Conservation (phyloP, 1,284 basidiomycete species). For the Cutaneotrichosporon cutaneum region DNA sequence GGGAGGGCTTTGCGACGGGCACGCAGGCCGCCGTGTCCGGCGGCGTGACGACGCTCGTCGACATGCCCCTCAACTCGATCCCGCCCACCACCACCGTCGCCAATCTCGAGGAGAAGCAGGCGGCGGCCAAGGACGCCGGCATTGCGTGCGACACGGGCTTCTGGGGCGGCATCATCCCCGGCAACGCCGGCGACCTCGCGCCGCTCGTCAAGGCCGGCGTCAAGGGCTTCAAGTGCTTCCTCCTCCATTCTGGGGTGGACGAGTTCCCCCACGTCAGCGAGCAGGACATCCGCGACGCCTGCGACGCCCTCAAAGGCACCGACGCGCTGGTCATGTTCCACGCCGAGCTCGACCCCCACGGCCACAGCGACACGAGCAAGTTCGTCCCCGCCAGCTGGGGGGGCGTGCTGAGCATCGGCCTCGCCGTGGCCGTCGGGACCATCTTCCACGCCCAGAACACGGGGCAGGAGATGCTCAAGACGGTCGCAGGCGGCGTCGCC, state of each 20-base stretch:
- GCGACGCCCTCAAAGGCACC: slow-evolving; percentile 55
- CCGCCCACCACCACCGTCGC: slow-evolving; percentile 84
- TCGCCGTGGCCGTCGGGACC: background rate
- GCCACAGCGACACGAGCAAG: slow-evolving; percentile 15
- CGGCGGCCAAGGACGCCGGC: slow-evolving; percentile 58
- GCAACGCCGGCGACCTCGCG: slow-evolving; percentile 60
- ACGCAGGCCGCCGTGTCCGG: slow-evolving; percentile 83
- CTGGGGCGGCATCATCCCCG: slow-evolving; percentile 91
- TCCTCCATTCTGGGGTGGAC: slow-evolving; percentile 92
- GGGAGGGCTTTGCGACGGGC: slow-evolving; percentile 92
- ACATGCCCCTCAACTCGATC: slow-evolving; percentile 95
- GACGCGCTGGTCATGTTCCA: slow-evolving; percentile 84
- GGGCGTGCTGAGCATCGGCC: background rate
- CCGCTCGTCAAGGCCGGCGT: slow-evolving; percentile 73
- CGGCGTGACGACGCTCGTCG: slow-evolving; percentile 85
- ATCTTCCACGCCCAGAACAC: background rate
- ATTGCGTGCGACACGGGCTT: slow-evolving; percentile 79
- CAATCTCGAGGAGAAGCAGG: slow-evolving; percentile 68
- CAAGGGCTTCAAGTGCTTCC: slow-evolving; percentile 92
- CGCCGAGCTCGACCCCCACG: slow-evolving; percentile 69
- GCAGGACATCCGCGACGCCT: slow-evolving; percentile 66
- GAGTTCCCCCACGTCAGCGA: slow-evolving; percentile 85
- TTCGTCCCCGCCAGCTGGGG: slow-evolving; percentile 1
- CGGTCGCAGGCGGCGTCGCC: background rate
- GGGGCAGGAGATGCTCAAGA: background rate